Base-by-base conservation (phyloP, 345 rosid species). In the Rubroshorea leprosula region DNA sequence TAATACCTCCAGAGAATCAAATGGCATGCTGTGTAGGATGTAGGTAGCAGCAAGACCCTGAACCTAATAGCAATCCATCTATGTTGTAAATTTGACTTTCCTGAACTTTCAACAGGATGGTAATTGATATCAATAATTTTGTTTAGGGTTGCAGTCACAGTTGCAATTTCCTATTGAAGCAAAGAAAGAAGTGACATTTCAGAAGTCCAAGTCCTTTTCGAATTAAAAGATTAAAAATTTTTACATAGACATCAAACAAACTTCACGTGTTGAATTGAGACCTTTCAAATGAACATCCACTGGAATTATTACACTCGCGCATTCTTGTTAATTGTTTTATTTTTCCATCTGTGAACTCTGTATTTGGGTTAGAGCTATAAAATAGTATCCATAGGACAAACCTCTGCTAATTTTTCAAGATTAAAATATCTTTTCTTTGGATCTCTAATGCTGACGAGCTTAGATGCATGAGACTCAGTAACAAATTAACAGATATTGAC, bases 21-120 rank as follows among this genome's bases (percentile, higher is more conserved):
- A 86, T 55, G 90, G 69, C 96, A 86, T 82, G 51, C 96, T 90
- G 15, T 86, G 86, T 59, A 89, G 78, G 59, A 89, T 85, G 75
- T 81, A 89, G 6, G 89, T 71, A 64, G 83, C 94, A 57, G 94
- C 96, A 26, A 86, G 96, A 69, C 96, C 96, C 72, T 89, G 94
- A 26, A 89, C 89, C 94, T 94, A 54, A 86, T 86, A 57, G 94
- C 96, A 66, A 89, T 80, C 9, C 95, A 95, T 44, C 89, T 84
- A 17, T 89, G 96, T 48, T 76, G 73, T 38, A 72, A 41, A 66
- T 84, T 89, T 50, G 91, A 89, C 54, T 67, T 80, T 67, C 39
- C 77, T 57, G 97, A 95, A 64, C 74, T 80, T 61, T 89, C 97
- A 69, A 77, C 87, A 50, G 95, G 95, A 61, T 89, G 86, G 72